These are phyloP conservation scores for Paecilomyces fulvus DNA, from an alignment of 2,329 filamentous ascomycete genomes.

Conservation along the genomic window DNA sequence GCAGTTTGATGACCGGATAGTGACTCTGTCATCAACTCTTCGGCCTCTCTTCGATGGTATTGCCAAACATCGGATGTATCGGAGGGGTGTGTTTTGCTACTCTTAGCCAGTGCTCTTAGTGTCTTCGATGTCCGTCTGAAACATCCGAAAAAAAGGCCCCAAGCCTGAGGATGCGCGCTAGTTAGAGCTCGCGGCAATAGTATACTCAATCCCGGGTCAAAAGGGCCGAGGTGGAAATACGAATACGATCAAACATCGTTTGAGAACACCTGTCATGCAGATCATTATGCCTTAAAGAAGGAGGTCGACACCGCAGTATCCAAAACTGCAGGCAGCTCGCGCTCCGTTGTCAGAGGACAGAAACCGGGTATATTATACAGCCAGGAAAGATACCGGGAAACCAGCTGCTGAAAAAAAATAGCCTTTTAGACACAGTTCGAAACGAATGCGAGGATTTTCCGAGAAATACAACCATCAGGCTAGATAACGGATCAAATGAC, in stretches of 20 bases:
- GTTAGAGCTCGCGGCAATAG: background rate
- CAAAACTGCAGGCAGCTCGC: background rate
- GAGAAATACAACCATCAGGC: background rate
- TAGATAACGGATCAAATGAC: slow-evolving; percentile 1
- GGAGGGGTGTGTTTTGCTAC: background rate
- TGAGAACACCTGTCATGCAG: background rate
- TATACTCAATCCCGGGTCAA: background rate
- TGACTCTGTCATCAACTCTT: background rate
- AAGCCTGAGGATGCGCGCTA: background rate
- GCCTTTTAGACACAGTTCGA: background rate
- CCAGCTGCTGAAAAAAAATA: background rate
- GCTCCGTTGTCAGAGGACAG: background rate
- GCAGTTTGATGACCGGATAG: background rate
- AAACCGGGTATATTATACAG: background rate
- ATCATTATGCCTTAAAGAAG: background rate
- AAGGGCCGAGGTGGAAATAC: background rate
- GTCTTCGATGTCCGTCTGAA: background rate
- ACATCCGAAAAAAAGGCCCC: background rate
- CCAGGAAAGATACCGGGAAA: background rate
- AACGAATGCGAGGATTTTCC: background rate
- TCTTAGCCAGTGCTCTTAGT: background rate
- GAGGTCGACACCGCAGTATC: background rate
- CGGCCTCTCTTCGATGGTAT: background rate
- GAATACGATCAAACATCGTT: background rate
- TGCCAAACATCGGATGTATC: background rate